Conservation (phyloP, 2,329 filamentous ascomycete genomes). For the Scedosporium dehoogii region DNA sequence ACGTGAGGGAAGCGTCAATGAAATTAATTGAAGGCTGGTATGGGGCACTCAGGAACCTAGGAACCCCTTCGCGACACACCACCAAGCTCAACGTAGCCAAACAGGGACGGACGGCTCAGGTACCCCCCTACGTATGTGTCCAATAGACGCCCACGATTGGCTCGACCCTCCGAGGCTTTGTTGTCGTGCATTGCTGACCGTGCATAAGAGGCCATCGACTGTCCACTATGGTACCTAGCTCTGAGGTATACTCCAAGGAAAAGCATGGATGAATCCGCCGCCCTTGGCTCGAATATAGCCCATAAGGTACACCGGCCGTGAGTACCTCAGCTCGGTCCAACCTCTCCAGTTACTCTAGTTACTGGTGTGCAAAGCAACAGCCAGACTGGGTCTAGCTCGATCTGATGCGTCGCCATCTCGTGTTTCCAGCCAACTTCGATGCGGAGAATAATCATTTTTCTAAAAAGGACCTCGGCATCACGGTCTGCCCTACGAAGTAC, state of each 20-base stretch:
- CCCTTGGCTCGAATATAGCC: neutral
- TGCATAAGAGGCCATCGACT: neutral
- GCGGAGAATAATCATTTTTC: too few relatives aligned
- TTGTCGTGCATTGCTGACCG: conserved; percentile 1
- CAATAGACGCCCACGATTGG: neutral
- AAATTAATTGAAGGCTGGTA: conserved; percentile 2
- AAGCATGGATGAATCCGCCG: neutral
- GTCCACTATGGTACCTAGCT: neutral
- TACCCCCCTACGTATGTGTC: neutral
- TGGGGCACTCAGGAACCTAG: neutral
- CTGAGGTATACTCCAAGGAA: neutral
- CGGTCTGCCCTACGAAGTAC: too few relatives aligned
- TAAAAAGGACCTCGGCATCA: too few relatives aligned
- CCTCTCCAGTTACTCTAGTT: neutral
- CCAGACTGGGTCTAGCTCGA: neutral
- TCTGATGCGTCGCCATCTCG: neutral
- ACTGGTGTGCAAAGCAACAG: neutral
- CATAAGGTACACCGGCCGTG: neutral
- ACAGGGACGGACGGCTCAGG: neutral
- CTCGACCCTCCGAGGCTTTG: conserved; percentile 1
- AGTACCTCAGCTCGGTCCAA: neutral
- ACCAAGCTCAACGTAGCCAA: neutral
- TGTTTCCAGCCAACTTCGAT: neutral
- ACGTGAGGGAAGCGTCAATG: neutral
- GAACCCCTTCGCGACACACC: neutral